Percentiles rank a stretch among this genome's conserved stretches.
Conservation (phyloP, 2,329 filamentous ascomycete species). For the Aschersonia sp. region DNA sequence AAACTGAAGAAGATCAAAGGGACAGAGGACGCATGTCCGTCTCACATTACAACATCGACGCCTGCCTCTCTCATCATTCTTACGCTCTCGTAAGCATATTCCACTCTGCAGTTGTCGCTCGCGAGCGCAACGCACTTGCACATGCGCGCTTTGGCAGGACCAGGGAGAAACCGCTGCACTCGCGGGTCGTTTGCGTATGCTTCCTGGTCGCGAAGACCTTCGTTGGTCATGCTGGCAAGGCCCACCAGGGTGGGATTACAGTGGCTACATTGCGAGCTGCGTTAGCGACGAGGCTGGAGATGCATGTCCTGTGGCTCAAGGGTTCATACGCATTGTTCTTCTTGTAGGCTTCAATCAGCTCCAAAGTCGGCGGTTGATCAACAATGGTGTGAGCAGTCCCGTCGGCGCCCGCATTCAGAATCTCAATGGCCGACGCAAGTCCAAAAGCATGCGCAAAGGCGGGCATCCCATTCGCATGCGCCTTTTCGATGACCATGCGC, state of each 20-base stretch:
- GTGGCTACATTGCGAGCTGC: not conserved
- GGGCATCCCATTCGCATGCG: conserved; percentile 11
- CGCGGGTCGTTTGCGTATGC: conserved; percentile 8
- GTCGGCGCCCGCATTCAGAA: conserved; percentile 13
- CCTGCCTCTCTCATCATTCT: conserved; percentile 5
- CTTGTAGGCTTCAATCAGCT: conserved; percentile 10
- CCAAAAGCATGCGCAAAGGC: conserved; percentile 13
- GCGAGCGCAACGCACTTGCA: conserved; percentile 4
- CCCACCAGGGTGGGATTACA: conserved; percentile 11
- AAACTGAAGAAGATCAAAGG: not conserved
- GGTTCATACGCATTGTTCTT: conserved; percentile 6
- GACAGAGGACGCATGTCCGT: not conserved
- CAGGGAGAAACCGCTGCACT: conserved; percentile 2
- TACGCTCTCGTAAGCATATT: conserved; percentile 6
- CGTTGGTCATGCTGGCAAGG: conserved; percentile 10
- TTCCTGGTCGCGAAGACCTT: conserved; percentile 9
- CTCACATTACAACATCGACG: conserved; percentile 6
- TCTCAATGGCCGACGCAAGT: conserved; percentile 12
- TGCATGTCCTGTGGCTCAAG: not conserved
- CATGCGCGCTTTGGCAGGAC: conserved; percentile 3
- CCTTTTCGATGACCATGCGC: conserved; percentile 23
- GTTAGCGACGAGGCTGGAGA: not conserved
- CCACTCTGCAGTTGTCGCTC: conserved; percentile 2
- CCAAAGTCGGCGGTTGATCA: conserved; percentile 11
- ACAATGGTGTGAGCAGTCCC: conserved; percentile 17